These are phyloP conservation scores for Cryptosporidium bovis DNA, from an alignment of 169 alveolate genomes.

Conservation along the genomic window DNA sequence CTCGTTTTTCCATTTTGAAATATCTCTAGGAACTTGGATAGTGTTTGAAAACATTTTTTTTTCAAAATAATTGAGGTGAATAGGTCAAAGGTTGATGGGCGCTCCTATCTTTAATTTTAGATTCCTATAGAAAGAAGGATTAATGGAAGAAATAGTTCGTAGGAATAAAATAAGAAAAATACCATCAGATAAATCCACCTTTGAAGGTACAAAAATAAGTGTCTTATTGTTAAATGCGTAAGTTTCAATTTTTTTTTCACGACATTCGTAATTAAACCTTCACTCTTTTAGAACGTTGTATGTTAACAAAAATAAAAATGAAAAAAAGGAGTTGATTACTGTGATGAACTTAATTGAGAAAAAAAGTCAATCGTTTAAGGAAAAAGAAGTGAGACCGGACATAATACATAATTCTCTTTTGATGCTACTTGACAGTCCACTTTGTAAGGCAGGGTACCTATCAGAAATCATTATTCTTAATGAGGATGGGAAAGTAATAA, in stretches of 20 bases:
- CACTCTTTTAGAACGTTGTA: slow-evolving; percentile 14
- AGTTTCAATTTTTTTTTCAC: background rate
- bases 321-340: slow-evolving; percentile 57
- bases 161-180: slow-evolving; percentile 43
- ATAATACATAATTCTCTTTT: slow-evolving; percentile 53
- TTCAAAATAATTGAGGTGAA: background rate
- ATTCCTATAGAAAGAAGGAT: background rate
- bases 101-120: slow-evolving; percentile 30
- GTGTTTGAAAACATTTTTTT: slow-evolving; percentile 41
- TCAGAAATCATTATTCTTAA: slow-evolving; percentile 29
- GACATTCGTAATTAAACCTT: background rate
- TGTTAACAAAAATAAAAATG: slow-evolving; percentile 24
- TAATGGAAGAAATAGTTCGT: slow-evolving; percentile 16
- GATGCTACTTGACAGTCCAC: slow-evolving; percentile 70
- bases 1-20: slow-evolving; percentile 28
- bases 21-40: slow-evolving; percentile 61
- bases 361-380: background rate
- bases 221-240: slow-evolving; percentile 40
- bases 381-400: slow-evolving; percentile 47
- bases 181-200: slow-evolving; percentile 5
- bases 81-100: slow-evolving; percentile 7
- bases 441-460: slow-evolving; percentile 56
- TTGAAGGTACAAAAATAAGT: background rate
- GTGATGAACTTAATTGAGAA: slow-evolving; percentile 19
- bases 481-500: slow-evolving; percentile 50